Evolutionary conservation across 768 basidiomycete species (phyloP).

Genomic region (Russula olivacea): DNA sequence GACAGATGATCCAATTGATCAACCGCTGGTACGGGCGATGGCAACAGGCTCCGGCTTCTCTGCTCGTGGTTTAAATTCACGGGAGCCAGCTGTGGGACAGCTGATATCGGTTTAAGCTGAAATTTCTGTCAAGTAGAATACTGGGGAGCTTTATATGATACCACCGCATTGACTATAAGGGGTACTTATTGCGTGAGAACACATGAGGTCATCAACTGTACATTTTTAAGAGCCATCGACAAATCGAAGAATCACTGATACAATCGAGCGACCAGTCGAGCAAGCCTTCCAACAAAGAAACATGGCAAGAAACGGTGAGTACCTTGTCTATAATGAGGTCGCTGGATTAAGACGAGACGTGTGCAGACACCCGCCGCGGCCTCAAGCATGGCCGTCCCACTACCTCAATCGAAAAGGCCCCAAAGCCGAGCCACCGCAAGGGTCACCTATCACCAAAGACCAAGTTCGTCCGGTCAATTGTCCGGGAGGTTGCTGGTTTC

Average conservation of each 20-base stretch:
- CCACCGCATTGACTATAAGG: not conserved
- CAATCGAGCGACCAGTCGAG: not conserved
- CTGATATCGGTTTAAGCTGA: constrained; percentile 19
- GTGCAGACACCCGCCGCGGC: constrained; percentile 75
- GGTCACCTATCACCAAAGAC: constrained; percentile 85
- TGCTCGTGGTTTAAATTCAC: constrained; percentile 3
- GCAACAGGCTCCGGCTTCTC: constrained; percentile 12
- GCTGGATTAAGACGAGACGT: constrained; percentile 5
- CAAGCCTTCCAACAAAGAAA: constrained; percentile 46
- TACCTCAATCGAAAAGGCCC: constrained; percentile 67
- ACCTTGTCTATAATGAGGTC: not conserved
- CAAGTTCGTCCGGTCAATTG: constrained; percentile 86
- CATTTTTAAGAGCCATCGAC: constrained; percentile 50
- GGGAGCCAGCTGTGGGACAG: constrained; percentile 17
- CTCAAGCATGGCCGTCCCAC: constrained; percentile 86
- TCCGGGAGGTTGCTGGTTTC: constrained; percentile 97
- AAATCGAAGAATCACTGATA: too few relatives aligned
- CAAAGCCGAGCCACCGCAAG: constrained; percentile 87
- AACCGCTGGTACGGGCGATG: constrained; percentile 17
- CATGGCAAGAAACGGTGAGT: constrained; percentile 78
- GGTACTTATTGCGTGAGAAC: constrained; percentile 24
- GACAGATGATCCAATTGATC: constrained; percentile 9
- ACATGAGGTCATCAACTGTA: constrained; percentile 40
- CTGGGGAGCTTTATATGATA: constrained; percentile 15
- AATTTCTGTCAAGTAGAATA: constrained; percentile 14